Base-by-base conservation (phyloP, 2,329 filamentous ascomycete species). In the Nectriaceae sp. region DNA sequence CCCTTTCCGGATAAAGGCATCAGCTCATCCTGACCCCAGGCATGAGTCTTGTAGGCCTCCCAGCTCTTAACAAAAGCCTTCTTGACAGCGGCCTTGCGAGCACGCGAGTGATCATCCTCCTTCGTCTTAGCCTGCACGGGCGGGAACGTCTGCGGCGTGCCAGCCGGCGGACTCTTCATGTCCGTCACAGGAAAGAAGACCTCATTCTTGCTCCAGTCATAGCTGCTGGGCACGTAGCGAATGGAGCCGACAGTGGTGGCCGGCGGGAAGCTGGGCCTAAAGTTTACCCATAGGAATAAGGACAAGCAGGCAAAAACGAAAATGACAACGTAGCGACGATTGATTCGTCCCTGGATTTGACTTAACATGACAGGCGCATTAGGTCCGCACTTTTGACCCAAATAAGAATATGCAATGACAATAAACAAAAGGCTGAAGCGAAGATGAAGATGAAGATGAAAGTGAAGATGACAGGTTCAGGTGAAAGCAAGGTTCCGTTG, bases 1-100 rank as follows among this genome's bases (percentile, higher is more conserved):
- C 70, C 76, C 36, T 65, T 66, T 42, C 74, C 70, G 6, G 75
- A 73, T 29, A 80, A 62, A 13, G 80, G 80, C 52, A 69, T 68
- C 35, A 84, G 68, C 66, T 84, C 79, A 50, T 84, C 80, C 54
- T 74, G 70, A n/a, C 74, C 66, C 78, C 79, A 84, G 1, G 80
- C 80, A 54, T 80, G 66, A 37, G 70, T 69, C 54, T 75, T 76
- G 61, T 83, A 83, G 5, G 75, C 72, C 21, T 72, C 65, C 80
- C 80, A 77, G 52, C 70, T 75, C 59, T 74, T 73, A 52, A 66
- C 50, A 43, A 75, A 74, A 11, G 70, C 69, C 40, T 65, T 54
- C 46, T 66, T 68, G 45, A 77, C 66, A 21, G 67, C 67, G 21
- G 64, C 60, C 48, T 69, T 69, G 29, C 74, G 66, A 4, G 65